A percentile compares a stretch with the other conserved stretches of the same genome.
Evolutionary conservation across 1,284 basidiomycete genomes (phyloP).

Genomic region (Boletus semigastroideus): DNA sequence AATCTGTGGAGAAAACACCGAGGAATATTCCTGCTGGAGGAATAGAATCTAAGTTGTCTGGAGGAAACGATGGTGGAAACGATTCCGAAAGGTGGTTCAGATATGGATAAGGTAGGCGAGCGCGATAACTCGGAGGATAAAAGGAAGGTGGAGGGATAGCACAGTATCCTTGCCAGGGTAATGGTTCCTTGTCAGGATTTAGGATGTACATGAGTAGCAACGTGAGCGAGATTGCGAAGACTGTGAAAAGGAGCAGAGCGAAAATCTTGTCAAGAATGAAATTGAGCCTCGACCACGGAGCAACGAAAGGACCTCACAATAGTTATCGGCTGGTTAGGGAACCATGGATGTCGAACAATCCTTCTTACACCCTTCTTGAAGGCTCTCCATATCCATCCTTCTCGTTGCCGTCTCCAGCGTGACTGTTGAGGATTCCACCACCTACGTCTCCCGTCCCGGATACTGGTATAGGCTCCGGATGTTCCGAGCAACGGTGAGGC

Average conservation of each 20-base stretch:
- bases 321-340: constrained; percentile 78
- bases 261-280: constrained; percentile 53
- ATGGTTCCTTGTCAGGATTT: constrained; percentile 92
- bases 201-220: constrained; percentile 88
- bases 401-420: constrained; percentile 38
- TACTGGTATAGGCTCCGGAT: constrained; percentile 37
- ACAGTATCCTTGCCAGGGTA: constrained; percentile 95
- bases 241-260: constrained; percentile 66
- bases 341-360: constrained; percentile 70
- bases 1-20: constrained; percentile 91
- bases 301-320: constrained; percentile 53
- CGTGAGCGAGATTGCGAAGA: constrained; percentile 76
- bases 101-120: constrained; percentile 40
- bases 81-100: constrained; percentile 38
- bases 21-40: constrained; percentile 88
- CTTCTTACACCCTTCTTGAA: constrained; percentile 54
- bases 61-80: constrained; percentile 51
- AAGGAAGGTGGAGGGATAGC: constrained; percentile 56
- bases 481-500: constrained; percentile 49
- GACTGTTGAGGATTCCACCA: constrained; percentile 47
- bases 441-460: constrained; percentile 43
- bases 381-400: constrained; percentile 40
- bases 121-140: constrained; percentile 40
- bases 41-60: constrained; percentile 67
- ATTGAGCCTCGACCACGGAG: constrained; percentile 6